A percentile compares a stretch with the other conserved stretches of the same genome.
phyloP scores from a whole-genome alignment of 441 rosid species.

The Populus tomentosa region DNA sequence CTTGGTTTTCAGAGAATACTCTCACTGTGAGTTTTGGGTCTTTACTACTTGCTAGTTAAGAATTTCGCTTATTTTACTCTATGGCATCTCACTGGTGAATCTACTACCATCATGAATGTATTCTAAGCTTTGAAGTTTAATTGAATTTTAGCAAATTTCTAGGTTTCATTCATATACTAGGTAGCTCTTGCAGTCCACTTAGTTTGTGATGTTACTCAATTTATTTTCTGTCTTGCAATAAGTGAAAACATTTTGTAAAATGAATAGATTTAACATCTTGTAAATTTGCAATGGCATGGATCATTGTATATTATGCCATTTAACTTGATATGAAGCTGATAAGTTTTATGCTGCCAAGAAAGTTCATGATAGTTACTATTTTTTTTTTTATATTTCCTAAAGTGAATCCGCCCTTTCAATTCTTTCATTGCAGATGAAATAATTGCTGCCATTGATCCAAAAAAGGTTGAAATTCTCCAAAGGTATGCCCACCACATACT shows the following conservation, averaged over 20 bases:
- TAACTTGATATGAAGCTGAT: not conserved
- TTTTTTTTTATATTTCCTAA: not conserved
- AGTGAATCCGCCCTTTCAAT: not conserved
- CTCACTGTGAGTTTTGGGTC: constrained; percentile 15
- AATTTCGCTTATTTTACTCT: not conserved
- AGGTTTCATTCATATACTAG: not conserved
- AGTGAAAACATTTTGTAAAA: not conserved
- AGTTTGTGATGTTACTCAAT: not conserved
- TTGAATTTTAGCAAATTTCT: not conserved
- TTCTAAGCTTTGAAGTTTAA: not conserved
- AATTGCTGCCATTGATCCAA: constrained; percentile 75
- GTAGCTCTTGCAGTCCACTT: not conserved
- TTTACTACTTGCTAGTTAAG: not conserved
- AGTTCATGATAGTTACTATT: not conserved
- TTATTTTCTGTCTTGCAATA: not conserved
- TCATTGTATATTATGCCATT: not conserved
- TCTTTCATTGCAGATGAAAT: constrained; percentile 55
- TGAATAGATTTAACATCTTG: not conserved
- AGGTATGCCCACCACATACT: constrained; percentile 38
- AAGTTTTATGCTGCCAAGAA: not conserved
- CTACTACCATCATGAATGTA: not conserved
- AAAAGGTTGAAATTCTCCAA: constrained; percentile 87
- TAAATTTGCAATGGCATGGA: not conserved
- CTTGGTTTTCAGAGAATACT: constrained; percentile 15
- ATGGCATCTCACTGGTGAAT: not conserved